Percentiles rank a stretch among this genome's conserved stretches.
These are phyloP conservation scores for Pythium utonaiense DNA, from an alignment of 352 stramenopile species.

Conservation along the genomic window DNA sequence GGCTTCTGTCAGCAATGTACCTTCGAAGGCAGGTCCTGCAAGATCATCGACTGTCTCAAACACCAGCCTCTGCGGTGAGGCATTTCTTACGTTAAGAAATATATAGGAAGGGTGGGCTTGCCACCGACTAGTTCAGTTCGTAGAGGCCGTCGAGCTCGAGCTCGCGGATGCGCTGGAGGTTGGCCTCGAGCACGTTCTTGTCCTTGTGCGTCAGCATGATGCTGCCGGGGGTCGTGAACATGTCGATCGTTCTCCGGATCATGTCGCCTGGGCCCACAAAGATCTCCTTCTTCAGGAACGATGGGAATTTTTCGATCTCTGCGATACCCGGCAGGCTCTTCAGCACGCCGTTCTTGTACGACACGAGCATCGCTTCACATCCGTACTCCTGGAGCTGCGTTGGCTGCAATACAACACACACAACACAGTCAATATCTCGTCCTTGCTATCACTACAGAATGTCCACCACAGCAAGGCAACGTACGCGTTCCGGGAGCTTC, in stretches of 20 bases:
- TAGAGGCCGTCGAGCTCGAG: conserved; percentile 75
- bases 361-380: conserved; percentile 93
- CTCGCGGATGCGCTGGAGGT: conserved; percentile 90
- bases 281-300: conserved; percentile 91
- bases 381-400: conserved; percentile 77
- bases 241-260: conserved; percentile 91
- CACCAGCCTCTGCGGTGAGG: not conserved
- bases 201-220: conserved; percentile 93
- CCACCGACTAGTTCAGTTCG: conserved; percentile 47
- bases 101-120: conserved; percentile 1
- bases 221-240: conserved; percentile 93
- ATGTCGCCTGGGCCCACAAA: conserved; percentile 77
- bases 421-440: not conserved
- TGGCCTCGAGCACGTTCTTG: conserved; percentile 72
- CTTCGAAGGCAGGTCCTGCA: conserved; percentile 54
- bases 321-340: conserved; percentile 86
- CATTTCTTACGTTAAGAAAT: conserved; percentile 8
- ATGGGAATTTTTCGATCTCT: conserved; percentile 90
- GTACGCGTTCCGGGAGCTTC: conserved; percentile 50
- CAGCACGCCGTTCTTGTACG: conserved; percentile 90
- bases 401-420: conserved; percentile 34
- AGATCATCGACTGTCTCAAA: conserved; percentile 62
- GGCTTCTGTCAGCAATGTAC: conserved; percentile 58
- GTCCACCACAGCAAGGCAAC: conserved; percentile 6
- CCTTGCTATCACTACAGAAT: not conserved